These are phyloP conservation scores for Penicillium sclerotiorum DNA, from an alignment of 2,329 filamentous ascomycete genomes.

Conservation along the genomic window DNA sequence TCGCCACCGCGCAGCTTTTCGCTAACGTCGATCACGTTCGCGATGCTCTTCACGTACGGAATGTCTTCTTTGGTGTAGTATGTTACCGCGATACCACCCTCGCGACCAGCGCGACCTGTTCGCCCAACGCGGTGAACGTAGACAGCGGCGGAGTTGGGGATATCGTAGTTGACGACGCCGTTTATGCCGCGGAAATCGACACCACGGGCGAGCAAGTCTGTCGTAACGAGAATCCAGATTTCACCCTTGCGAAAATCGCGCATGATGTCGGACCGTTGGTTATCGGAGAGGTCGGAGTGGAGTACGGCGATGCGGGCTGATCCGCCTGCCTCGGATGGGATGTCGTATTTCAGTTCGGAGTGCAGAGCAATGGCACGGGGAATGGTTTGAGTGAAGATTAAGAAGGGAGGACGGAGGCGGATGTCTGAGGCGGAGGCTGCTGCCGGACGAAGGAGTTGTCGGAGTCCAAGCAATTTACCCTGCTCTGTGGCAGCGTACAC, in stretches of 20 bases:
- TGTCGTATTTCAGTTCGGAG: slow-evolving; percentile 90
- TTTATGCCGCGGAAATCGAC: slow-evolving; percentile 95
- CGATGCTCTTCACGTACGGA: slow-evolving; percentile 83
- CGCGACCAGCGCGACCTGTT: slow-evolving; percentile 83
- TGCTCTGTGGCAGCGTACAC: slow-evolving; percentile 90
- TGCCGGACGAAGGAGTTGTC: slow-evolving; percentile 82
- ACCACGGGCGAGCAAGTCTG: slow-evolving; percentile 86
- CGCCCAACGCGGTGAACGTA: slow-evolving; percentile 94
- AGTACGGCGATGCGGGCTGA: slow-evolving; percentile 83
- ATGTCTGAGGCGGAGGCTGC: slow-evolving; percentile 52
- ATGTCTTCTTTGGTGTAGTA: slow-evolving; percentile 96
- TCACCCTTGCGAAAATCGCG: slow-evolving; percentile 86
- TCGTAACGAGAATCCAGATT: slow-evolving; percentile 95
- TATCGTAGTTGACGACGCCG: slow-evolving; percentile 96
- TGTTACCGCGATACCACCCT: slow-evolving; percentile 87
- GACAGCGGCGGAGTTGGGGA: slow-evolving; percentile 82
- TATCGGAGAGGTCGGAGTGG: slow-evolving; percentile 81
- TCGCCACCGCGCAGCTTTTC: slow-evolving; percentile 66
- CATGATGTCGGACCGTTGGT: slow-evolving; percentile 78
- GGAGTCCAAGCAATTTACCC: slow-evolving; percentile 87
- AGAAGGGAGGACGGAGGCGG: slow-evolving; percentile 78
- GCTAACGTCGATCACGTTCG: slow-evolving; percentile 84
- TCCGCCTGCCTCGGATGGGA: slow-evolving; percentile 83
- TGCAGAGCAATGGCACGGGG: slow-evolving; percentile 84
- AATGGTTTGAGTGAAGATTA: slow-evolving; percentile 96